These are phyloP conservation scores for Hansenula lynferdii DNA, from an alignment of 1,139 yeast genomes.

Conservation along the genomic window DNA sequence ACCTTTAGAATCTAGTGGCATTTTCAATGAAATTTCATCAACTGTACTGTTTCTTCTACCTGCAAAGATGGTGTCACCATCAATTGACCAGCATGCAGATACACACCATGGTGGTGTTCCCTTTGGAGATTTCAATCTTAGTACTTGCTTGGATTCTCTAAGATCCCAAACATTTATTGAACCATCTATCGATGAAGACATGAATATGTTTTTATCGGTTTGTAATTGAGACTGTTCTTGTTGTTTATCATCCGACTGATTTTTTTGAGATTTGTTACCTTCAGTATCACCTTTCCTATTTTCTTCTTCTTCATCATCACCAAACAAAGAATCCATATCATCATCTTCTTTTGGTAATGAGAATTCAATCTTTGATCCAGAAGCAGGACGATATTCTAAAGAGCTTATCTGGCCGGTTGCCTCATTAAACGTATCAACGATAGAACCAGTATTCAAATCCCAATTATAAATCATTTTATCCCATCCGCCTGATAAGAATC, in stretches of 20 bases:
- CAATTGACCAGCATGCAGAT: conserved; percentile 86
- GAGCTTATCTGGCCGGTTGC: conserved; percentile 78
- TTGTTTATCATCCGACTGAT: conserved; percentile 3
- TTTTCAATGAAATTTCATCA: conserved; percentile 76
- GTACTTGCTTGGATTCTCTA: conserved; percentile 45
- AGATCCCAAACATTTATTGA: conserved; percentile 79
- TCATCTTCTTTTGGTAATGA: conserved; percentile 37
- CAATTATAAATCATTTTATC: conserved; percentile 74
- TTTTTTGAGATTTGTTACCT: conserved; percentile 24
- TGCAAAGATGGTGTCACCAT: conserved; percentile 74
- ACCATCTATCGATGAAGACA: conserved; percentile 86
- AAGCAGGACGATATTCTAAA: conserved; percentile 73
- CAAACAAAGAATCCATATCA: conserved; percentile 77
- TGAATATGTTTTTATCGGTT: conserved; percentile 53
- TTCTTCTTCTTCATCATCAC: conserved; percentile 61
- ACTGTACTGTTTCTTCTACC: conserved; percentile 90
- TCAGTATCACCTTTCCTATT: conserved; percentile 22
- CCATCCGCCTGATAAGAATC: conserved; percentile 84
- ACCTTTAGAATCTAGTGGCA: conserved; percentile 35
- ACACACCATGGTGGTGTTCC: conserved; percentile 94
- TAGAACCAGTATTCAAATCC: conserved; percentile 78
- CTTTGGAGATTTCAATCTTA: conserved; percentile 54
- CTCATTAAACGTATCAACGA: conserved; percentile 40
- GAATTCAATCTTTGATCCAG: conserved; percentile 37
- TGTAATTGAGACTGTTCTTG: background rate